phyloP scores from a whole-genome alignment of 2,329 filamentous ascomycete species.

The Microsporum canis region DNA sequence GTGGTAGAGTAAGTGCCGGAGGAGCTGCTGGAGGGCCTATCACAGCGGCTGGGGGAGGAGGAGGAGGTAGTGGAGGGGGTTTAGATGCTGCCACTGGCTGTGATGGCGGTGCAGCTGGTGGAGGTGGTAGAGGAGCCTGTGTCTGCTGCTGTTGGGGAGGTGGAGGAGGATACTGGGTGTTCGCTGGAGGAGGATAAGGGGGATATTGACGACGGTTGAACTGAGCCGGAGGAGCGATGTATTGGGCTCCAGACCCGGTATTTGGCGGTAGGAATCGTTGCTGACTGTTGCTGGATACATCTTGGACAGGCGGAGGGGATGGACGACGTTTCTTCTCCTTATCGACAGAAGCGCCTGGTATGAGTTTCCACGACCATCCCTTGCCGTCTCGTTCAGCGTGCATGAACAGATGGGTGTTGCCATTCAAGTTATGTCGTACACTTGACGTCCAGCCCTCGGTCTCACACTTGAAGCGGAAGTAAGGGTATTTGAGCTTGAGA shows the following conservation, averaged over 20 bases:
- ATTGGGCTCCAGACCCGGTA: constrained; percentile 23
- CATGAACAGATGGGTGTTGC: constrained; percentile 46
- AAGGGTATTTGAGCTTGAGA: constrained; percentile 52
- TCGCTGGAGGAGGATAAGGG: constrained; percentile 14
- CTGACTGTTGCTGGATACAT: constrained; percentile 22
- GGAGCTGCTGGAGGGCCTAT: neutral
- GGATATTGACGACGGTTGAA: constrained; percentile 16
- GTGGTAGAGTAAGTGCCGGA: constrained; percentile 20
- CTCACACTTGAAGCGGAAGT: constrained; percentile 50
- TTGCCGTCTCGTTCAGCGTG: constrained; percentile 52
- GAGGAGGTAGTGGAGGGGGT: constrained; percentile 9
- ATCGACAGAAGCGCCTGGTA: constrained; percentile 48
- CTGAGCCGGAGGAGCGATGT: constrained; percentile 22
- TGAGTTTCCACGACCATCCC: constrained; percentile 53
- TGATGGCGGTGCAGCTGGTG: neutral
- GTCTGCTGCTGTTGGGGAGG: constrained; percentile 17
- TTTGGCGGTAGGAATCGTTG: constrained; percentile 31
- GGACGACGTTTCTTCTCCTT: constrained; percentile 45
- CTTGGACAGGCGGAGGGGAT: constrained; percentile 30
- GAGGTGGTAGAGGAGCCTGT: neutral
- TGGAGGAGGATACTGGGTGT: constrained; percentile 8
- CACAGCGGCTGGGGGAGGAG: neutral
- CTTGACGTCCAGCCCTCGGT: constrained; percentile 57
- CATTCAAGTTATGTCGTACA: constrained; percentile 53
- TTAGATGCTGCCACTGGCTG: neutral